Evolutionary conservation across 108 stramenopile species (phyloP).

Genomic region (Fragilariopsis cylindrus): DNA sequence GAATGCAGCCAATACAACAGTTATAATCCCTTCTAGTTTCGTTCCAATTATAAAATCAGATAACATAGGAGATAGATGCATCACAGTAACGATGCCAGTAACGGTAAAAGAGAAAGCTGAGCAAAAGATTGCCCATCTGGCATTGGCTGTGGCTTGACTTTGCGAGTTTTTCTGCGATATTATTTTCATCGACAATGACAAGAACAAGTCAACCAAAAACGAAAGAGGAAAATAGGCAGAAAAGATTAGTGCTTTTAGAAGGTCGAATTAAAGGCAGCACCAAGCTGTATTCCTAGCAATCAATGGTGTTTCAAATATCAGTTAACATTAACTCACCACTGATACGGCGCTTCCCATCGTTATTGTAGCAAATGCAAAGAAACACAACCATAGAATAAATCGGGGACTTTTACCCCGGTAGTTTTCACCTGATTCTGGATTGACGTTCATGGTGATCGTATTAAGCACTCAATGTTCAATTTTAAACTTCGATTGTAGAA

Average conservation of each 20-base stretch:
- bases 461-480: background rate
- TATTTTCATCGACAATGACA: background rate
- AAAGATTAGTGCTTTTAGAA: background rate
- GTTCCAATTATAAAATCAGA: slow-evolving; percentile 64
- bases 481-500: background rate
- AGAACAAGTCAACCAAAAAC: background rate
- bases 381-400: slow-evolving; percentile 72
- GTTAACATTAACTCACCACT: background rate
- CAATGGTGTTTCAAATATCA: background rate
- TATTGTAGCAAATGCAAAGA: slow-evolving; percentile 64
- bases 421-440: slow-evolving; percentile 45
- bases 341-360: slow-evolving; percentile 47
- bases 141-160: slow-evolving; percentile 22
- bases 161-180: slow-evolving; percentile 34
- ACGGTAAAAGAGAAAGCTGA: slow-evolving; percentile 62
- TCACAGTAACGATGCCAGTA: slow-evolving; percentile 45
- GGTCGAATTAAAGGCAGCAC: background rate
- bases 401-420: slow-evolving; percentile 51
- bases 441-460: slow-evolving; percentile 27
- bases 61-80: slow-evolving; percentile 55
- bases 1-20: slow-evolving; percentile 53
- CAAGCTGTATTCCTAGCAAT: background rate
- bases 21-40: slow-evolving; percentile 64
- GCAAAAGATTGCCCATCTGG: slow-evolving; percentile 73
- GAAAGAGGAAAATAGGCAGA: background rate